These are phyloP conservation scores for Trichoderma asperelloides DNA, from an alignment of 495 filamentous ascomycete genomes.

Conservation along the genomic window DNA sequence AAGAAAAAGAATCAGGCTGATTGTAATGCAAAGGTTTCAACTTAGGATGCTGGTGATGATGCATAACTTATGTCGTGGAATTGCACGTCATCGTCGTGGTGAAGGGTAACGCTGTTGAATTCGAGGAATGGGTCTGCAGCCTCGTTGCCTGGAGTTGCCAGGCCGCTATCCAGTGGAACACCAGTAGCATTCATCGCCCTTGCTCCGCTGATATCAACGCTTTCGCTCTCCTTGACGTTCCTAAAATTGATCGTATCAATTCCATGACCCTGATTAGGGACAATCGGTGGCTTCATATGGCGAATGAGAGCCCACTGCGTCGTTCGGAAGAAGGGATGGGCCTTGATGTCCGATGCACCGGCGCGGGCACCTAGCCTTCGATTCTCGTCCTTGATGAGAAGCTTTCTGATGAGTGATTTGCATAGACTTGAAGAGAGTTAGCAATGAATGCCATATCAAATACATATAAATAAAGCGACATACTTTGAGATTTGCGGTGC, in stretches of 20 bases:
- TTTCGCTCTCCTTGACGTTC: slow-evolving; percentile 93
- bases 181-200: slow-evolving; percentile 51
- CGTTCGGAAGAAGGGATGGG: slow-evolving; percentile 88
- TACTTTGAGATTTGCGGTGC: slow-evolving; percentile 84
- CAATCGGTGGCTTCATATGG: slow-evolving; percentile 98
- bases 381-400: slow-evolving; percentile 96
- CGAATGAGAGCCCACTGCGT: slow-evolving; percentile 96
- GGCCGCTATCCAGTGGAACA: slow-evolving; percentile 74
- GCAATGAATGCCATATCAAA: slow-evolving; percentile 4
- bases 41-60: not conserved
- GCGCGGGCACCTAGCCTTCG: slow-evolving; percentile 89
- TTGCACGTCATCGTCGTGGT: slow-evolving; percentile 82
- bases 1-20: not conserved
- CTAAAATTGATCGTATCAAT: slow-evolving; percentile 95
- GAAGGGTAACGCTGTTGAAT: slow-evolving; percentile 96
- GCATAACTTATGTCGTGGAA: slow-evolving; percentile 21
- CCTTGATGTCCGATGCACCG: slow-evolving; percentile 93
- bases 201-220: slow-evolving; percentile 77
- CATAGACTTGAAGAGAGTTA: slow-evolving; percentile 55
- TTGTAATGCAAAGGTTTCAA: not conserved
- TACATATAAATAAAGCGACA: slow-evolving; percentile 27
- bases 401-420: slow-evolving; percentile 92
- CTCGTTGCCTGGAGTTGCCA: slow-evolving; percentile 78
- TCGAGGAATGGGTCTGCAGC: slow-evolving; percentile 93
- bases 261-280: slow-evolving; percentile 83